Percentiles rank a stretch among this genome's conserved stretches.
These are phyloP conservation scores for Circinella minor DNA, from an alignment of 371 early-diverging fungal species.

Conservation along the genomic window DNA sequence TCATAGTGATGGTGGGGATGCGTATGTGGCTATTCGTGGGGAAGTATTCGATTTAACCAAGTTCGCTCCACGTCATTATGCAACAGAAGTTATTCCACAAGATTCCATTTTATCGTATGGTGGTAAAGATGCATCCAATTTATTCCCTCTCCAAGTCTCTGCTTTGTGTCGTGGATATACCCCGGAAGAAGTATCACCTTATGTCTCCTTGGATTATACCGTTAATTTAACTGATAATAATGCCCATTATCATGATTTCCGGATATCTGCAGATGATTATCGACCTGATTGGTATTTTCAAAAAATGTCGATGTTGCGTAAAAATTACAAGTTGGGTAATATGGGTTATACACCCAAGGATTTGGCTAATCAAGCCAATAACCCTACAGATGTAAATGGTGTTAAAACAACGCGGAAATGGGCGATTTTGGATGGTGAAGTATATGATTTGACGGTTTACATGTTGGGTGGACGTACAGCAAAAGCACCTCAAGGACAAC, in stretches of 20 bases:
- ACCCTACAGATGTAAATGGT: conserved; percentile 28
- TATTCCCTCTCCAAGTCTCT: conserved; percentile 75
- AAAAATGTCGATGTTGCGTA: conserved; percentile 50
- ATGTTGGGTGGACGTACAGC: conserved; percentile 37
- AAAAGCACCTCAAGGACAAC: conserved; percentile 26
- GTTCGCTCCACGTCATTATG: conserved; percentile 58
- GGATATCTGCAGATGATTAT: conserved; percentile 29
- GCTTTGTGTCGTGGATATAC: conserved; percentile 31
- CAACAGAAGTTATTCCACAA: conserved; percentile 46
- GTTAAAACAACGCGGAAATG: conserved; percentile 39
- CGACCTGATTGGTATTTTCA: conserved; percentile 55
- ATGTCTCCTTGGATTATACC: conserved; percentile 28
- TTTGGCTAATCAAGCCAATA: conserved; percentile 35
- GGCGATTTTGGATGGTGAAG: conserved; percentile 62
- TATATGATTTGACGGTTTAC: conserved; percentile 66
- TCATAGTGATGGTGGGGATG: conserved; percentile 43
- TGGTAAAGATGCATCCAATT: conserved; percentile 62
- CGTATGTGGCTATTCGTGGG: conserved; percentile 66
- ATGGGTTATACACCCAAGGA: conserved; percentile 42
- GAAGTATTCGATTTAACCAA: conserved; percentile 68
- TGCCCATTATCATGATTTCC: conserved; percentile 45
- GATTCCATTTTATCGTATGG: conserved; percentile 59
- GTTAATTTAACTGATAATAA: conserved; percentile 32
- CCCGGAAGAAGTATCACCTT: conserved; percentile 25
- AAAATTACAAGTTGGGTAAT: conserved; percentile 48